Evolutionary conservation across 352 stramenopile species (phyloP).

Genomic region (Phytophthora parvispora): DNA sequence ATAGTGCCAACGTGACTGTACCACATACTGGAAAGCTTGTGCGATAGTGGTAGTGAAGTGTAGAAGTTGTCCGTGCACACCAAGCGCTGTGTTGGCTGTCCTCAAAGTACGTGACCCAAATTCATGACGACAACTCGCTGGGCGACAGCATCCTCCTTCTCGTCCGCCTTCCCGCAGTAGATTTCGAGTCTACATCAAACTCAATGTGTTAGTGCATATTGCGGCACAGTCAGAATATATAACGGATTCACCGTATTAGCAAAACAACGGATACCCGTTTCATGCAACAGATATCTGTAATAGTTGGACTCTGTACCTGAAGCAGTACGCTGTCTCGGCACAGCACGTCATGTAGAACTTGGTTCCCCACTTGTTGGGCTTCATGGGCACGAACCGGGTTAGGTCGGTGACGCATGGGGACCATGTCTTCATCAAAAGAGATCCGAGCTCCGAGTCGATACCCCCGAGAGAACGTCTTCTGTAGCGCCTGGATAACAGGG

Average conservation of each 20-base stretch:
- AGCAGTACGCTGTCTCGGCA: not conserved
- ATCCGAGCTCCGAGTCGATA: not conserved
- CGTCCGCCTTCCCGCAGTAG: not conserved
- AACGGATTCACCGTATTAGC: not conserved
- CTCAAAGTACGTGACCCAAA: conserved; percentile 1
- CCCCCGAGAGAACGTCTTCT: not conserved
- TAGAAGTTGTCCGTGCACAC: conserved; percentile 23
- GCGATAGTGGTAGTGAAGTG: conserved; percentile 14
- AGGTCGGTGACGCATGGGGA: not conserved
- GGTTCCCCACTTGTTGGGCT: not conserved
- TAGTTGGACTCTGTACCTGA: not conserved
- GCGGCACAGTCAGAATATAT: not conserved
- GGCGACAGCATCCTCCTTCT: not conserved
- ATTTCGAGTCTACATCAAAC: not conserved
- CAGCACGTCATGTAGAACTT: not conserved
- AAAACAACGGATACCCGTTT: not conserved
- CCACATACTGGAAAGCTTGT: conserved; percentile 12
- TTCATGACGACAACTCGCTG: not conserved
- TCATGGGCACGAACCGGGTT: not conserved
- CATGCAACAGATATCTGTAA: not conserved
- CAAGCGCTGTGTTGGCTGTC: not conserved
- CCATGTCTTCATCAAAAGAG: not conserved
- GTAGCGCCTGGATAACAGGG: not conserved
- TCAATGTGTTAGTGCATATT: not conserved
- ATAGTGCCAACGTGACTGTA: conserved; percentile 21